Evolutionary conservation across 495 filamentous ascomycete genomes (phyloP).

Genomic region (Penicillium arizonense): DNA sequence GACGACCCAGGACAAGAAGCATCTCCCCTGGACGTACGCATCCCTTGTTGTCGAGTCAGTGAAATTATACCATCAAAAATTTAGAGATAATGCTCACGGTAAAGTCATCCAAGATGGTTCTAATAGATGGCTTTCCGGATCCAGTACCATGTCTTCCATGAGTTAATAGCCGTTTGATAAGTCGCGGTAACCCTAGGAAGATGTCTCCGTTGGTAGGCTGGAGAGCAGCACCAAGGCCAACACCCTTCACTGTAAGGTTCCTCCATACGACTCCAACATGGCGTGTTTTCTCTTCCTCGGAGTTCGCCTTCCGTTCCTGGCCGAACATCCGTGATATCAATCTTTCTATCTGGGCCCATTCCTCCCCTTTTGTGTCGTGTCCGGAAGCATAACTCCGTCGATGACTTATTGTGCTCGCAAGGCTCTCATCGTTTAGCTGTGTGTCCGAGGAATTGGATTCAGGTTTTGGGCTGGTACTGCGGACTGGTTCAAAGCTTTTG

Average conservation of each 20-base stretch:
- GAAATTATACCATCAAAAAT: constrained; percentile 36
- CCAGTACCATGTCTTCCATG: constrained; percentile 39
- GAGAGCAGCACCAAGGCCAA: constrained; percentile 63
- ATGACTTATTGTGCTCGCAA: constrained; percentile 49
- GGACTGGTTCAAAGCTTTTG: constrained; percentile 5
- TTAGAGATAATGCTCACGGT: constrained; percentile 40
- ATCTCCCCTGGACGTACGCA: constrained; percentile 48
- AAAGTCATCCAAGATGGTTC: constrained; percentile 64
- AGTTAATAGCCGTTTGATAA: constrained; percentile 48
- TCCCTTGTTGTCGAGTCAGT: constrained; percentile 27
- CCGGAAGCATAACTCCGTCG: constrained; percentile 42
- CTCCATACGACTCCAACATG: constrained; percentile 60
- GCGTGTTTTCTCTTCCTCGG: constrained; percentile 63
- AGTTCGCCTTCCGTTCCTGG: constrained; percentile 54
- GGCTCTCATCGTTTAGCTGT: constrained; percentile 45
- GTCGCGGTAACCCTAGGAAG: constrained; percentile 55
- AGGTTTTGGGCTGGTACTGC: neutral
- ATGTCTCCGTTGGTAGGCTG: constrained; percentile 65
- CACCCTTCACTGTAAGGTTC: constrained; percentile 62
- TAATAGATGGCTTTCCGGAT: constrained; percentile 49
- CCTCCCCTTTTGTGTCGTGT: constrained; percentile 40
- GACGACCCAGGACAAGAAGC: constrained; percentile 68
- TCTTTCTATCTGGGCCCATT: constrained; percentile 56
- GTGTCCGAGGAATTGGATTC: neutral
- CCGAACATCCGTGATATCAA: constrained; percentile 68